These are phyloP conservation scores for Tripterygium wilfordii DNA, from an alignment of 177 flowering plant species.

Conservation along the genomic window DNA sequence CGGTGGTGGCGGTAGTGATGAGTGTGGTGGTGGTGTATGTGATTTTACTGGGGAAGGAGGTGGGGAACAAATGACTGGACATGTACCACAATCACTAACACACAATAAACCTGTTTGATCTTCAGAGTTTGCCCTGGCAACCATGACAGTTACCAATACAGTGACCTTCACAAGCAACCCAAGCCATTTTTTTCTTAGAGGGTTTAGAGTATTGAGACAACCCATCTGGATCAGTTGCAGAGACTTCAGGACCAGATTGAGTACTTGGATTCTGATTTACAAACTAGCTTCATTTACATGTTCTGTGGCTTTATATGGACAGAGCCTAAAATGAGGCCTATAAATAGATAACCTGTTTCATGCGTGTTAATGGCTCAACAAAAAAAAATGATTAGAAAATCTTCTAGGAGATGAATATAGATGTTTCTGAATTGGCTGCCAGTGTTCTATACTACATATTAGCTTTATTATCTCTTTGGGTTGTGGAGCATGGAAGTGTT, in stretches of 20 bases:
- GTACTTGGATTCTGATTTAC: neutral
- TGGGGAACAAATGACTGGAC: slow-evolving; percentile 37
- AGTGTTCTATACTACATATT: slow-evolving; percentile 2
- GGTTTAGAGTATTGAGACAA: slow-evolving; percentile 3
- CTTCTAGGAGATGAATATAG: slow-evolving; percentile 10
- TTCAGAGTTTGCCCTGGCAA: slow-evolving; percentile 4
- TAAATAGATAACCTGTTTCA: too few species aligned
- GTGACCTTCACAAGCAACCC: slow-evolving; percentile 8
- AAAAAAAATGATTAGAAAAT: slow-evolving; percentile 1
- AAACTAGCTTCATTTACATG: neutral
- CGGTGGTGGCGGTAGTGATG: slow-evolving; percentile 12
- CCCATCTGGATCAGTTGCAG: slow-evolving; percentile 13
- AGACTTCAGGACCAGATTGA: too few species aligned
- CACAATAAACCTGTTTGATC: slow-evolving; percentile 22
- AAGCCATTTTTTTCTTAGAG: slow-evolving; percentile 9
- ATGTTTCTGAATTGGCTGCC: slow-evolving; percentile 6
- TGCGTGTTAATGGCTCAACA: neutral
- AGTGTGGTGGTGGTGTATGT: slow-evolving; percentile 5
- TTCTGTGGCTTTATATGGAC: neutral
- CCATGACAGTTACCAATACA: slow-evolving; percentile 6
- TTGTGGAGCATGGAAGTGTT: neutral
- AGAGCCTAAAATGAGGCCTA: neutral
- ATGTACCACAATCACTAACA: slow-evolving; percentile 35
- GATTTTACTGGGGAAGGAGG: slow-evolving; percentile 17
- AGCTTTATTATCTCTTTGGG: neutral